A percentile compares a stretch with the other conserved stretches of the same genome.
Evolutionary conservation across 768 basidiomycete genomes (phyloP).

Genomic region (Daedaleopsis nitida): DNA sequence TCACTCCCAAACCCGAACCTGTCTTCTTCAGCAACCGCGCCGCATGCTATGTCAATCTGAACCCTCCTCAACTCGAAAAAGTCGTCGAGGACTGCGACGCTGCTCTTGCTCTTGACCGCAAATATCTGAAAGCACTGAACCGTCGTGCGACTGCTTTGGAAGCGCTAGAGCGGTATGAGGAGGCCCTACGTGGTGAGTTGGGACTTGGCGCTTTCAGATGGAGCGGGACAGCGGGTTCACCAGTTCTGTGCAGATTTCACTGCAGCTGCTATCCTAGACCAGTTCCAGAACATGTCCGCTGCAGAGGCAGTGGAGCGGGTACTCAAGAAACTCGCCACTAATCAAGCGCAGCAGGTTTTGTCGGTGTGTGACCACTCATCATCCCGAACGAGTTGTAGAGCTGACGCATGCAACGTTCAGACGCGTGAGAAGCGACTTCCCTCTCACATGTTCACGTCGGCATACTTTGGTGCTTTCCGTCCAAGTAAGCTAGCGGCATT

Average conservation of each 20-base stretch:
- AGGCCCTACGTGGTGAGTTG: constrained; percentile 74
- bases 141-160: constrained; percentile 87
- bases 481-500: constrained; percentile 53
- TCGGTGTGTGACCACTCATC: constrained; percentile 42
- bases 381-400: not conserved
- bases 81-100: constrained; percentile 89
- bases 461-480: constrained; percentile 97
- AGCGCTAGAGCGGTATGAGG: constrained; percentile 68
- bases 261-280: constrained; percentile 92
- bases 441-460: constrained; percentile 87
- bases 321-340: constrained; percentile 75
- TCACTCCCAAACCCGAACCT: constrained; percentile 79
- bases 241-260: constrained; percentile 72
- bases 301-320: constrained; percentile 89
- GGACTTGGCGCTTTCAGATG: not conserved
- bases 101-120: constrained; percentile 79
- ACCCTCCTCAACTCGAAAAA: constrained; percentile 78
- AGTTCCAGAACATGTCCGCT: constrained; percentile 82
- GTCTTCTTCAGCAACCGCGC: constrained; percentile 98
- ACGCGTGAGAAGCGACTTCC: constrained; percentile 82
- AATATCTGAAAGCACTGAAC: constrained; percentile 90
- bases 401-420: constrained; percentile 33
- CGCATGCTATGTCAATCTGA: constrained; percentile 94
- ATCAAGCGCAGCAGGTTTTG: constrained; percentile 75
- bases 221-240: not conserved